Conservation (phyloP, 345 rosid genomes). For the Eucalyptus regnans region DNA sequence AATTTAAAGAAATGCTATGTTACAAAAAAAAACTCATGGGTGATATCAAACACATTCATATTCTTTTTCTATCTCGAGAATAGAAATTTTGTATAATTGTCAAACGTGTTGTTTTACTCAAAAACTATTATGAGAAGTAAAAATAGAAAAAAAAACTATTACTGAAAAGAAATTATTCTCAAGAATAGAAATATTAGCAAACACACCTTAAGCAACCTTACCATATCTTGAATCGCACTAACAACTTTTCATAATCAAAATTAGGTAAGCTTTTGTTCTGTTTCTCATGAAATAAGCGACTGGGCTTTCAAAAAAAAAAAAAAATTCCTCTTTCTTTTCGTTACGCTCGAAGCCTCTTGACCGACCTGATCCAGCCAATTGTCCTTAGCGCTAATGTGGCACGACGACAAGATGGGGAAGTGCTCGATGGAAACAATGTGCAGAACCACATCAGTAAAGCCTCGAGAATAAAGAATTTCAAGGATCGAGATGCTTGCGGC, state of each 20-base stretch:
- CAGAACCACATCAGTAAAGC: no score
- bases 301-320: no score
- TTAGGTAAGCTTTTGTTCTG: neutral
- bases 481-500: neutral
- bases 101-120: no score
- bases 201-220: neutral
- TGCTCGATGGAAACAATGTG: neutral
- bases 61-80: no score
- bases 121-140: no score
- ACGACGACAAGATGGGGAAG: neutral
- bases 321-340: neutral
- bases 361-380: fast-evolving
- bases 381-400: fast-evolving
- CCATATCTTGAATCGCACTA: neutral
- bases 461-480: no score
- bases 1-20: no score
- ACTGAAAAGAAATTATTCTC: no score
- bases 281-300: neutral
- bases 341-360: neutral
- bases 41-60: fast-evolving
- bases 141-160: no score
- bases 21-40: no score
- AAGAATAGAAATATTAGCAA: fast-evolving
- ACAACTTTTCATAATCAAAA: neutral
- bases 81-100: no score